Percentiles rank a stretch among this genome's conserved stretches.
Evolutionary conservation across 768 basidiomycete genomes (phyloP).

Genomic region (Tulasnella sp.): DNA sequence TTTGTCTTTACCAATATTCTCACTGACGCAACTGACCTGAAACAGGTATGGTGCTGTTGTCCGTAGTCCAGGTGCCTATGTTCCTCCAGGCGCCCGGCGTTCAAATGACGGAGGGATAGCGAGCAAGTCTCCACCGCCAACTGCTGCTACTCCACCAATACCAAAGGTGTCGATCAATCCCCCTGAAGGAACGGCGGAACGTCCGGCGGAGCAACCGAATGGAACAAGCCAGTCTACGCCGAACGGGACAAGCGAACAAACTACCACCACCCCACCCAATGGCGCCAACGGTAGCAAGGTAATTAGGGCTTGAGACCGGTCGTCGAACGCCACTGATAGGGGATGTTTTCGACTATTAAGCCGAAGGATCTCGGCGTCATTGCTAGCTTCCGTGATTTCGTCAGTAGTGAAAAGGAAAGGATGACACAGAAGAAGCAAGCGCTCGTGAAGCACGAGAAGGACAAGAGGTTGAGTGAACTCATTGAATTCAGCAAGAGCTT

Average conservation of each 20-base stretch:
- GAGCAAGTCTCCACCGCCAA: constrained; percentile 24
- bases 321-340: too few relatives aligned
- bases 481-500: constrained; percentile 89
- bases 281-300: not conserved
- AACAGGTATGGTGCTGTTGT: constrained; percentile 86
- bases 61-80: constrained; percentile 80
- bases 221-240: constrained; percentile 5
- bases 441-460: constrained; percentile 85
- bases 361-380: constrained; percentile 36
- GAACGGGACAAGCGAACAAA: not conserved
- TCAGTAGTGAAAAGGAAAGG: constrained; percentile 83
- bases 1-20: constrained; percentile 16
- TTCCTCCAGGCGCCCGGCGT: constrained; percentile 85
- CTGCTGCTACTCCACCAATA: constrained; percentile 22
- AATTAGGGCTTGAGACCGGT: not conserved
- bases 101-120: not conserved
- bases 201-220: not conserved
- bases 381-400: constrained; percentile 85
- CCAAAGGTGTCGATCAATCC: constrained; percentile 16
- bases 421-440: constrained; percentile 86
- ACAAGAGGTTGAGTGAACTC: constrained; percentile 86
- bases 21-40: constrained; percentile 26
- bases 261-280: not conserved
- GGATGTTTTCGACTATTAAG: not conserved
- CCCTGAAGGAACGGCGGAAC: constrained; percentile 9